Evolutionary conservation across 1,284 basidiomycete species (phyloP), one percentile per base, ranked within the genome.

Genomic region (Cutaneotrichosporon dermatis): DNA sequence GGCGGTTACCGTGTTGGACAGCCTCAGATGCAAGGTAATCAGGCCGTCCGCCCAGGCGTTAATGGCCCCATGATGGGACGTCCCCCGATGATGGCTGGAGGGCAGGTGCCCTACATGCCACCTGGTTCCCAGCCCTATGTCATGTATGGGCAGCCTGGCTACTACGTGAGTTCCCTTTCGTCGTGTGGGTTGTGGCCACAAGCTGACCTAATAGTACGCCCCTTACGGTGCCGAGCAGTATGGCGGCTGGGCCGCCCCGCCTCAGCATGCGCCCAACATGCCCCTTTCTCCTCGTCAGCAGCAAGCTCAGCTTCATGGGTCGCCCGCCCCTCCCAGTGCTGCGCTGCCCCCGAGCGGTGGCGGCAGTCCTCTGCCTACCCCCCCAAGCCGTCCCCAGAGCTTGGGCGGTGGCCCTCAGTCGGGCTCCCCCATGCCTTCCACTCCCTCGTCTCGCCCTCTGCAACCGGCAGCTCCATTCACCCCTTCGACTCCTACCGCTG

Each of bases 251-350:
- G 12, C n/a, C 8, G 37, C 37, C 8, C 66, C 66, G 12, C 64
- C 68, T 33, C 61, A 67, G 49, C 68, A 72, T 46, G 64, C 59
- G 50, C 54, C 59, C 11, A 64, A 61, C 55, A 66, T 68, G 58
- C 63, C 70, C 0, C 58, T 75, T 50, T 76, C 75, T 11, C 75
- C 75, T 41, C 68, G 70, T 10, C 62, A 61, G 33, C 70, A 68
- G 34, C 69, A 67, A 37, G 59, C 66, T 13, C 65, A 68, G 42
- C 59, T 72, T 6, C 66, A 67, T 37, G 67, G 68, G 1, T 73
- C 72, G 8, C 67, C 74, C 34, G 66, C 66, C 1, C 69, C 71
- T 16, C 64, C 51, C 9, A 53, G 65, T 9, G 63, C 69, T n/a
- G 51, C 59, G 4, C 63, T 71, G 3, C 67, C 73, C 13, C 61